Conservation (phyloP, 2,329 filamentous ascomycete genomes). For the Immersiporthe knoxdaviesiana region DNA sequence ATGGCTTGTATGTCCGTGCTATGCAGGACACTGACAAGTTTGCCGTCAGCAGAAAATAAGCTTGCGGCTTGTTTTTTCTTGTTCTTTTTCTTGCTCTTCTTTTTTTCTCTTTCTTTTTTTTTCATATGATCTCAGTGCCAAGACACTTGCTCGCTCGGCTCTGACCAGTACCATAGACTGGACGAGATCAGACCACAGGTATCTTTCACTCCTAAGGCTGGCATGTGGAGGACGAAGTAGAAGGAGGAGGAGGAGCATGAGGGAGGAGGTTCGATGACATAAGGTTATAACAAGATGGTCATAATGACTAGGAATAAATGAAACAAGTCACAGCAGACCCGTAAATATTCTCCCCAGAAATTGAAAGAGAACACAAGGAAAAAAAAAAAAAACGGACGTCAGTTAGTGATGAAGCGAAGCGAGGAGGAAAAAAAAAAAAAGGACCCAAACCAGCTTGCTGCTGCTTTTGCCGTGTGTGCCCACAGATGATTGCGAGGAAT, state of each 20-base stretch:
- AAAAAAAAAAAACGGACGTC: background rate
- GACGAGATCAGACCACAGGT: background rate
- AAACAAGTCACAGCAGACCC: background rate
- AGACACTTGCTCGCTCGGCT: background rate
- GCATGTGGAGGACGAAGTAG: background rate
- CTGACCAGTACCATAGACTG: background rate
- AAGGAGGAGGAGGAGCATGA: background rate
- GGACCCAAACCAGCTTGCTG: background rate
- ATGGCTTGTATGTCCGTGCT: too few relatives aligned
- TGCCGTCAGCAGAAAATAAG: background rate
- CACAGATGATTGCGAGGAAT: background rate
- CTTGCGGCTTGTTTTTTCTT: background rate
- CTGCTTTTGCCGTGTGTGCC: background rate
- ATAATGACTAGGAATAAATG: background rate
- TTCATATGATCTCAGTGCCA: background rate
- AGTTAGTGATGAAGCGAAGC: background rate
- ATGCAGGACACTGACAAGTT: constrained; percentile 5
- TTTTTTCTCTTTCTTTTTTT: background rate
- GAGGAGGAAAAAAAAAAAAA: background rate
- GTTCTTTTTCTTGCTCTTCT: background rate
- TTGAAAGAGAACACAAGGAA: background rate
- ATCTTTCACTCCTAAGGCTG: background rate
- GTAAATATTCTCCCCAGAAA: background rate
- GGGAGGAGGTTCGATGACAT: background rate
- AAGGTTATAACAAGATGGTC: background rate